Conservation (phyloP, 176 grass and related monocot genomes). For the Pontederia paniculata region DNA sequence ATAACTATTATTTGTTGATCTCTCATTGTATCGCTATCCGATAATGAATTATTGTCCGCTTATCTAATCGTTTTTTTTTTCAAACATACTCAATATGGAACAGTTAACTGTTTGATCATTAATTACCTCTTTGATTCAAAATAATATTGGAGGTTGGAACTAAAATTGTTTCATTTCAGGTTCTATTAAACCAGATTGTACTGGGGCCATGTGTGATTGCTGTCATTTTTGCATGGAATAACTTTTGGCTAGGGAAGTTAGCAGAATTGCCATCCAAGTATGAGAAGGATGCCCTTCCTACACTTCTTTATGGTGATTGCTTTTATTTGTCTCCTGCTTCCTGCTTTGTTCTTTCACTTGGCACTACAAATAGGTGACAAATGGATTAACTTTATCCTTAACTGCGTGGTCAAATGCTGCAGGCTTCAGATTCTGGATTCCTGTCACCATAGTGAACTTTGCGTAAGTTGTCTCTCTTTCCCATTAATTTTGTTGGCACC, state of each 20-base stretch:
- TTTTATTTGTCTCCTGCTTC: conserved; percentile 8
- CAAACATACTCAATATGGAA: too few relatives aligned
- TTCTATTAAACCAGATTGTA: conserved; percentile 81
- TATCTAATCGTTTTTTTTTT: too few relatives aligned
- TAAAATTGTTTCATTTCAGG: conserved; percentile 31
- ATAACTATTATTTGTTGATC: too few relatives aligned
- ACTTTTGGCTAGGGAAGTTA: conserved; percentile 80
- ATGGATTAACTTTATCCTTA: too few relatives aligned
- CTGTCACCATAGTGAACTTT: conserved; percentile 81
- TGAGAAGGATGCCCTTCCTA: conserved; percentile 80
- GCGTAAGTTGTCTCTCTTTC: conserved; percentile 34
- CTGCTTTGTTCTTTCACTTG: background rate
- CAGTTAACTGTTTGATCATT: too few relatives aligned
- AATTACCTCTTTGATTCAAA: too few relatives aligned
- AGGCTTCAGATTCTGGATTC: conserved; percentile 98
- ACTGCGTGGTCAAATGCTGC: conserved; percentile 2
- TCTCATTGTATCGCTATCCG: too few relatives aligned
- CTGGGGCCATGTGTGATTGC: conserved; percentile 97
- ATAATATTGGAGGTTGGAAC: too few relatives aligned
- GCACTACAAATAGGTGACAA: background rate
- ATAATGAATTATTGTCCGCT: too few relatives aligned
- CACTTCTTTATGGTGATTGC: conserved; percentile 66
- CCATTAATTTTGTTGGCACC: conserved; percentile 2
- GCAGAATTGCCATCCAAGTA: conserved; percentile 78
- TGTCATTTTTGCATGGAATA: conserved; percentile 95